Evolutionary conservation across 2,329 filamentous ascomycete genomes (phyloP).

Genomic region (Fusarium subglutinans): DNA sequence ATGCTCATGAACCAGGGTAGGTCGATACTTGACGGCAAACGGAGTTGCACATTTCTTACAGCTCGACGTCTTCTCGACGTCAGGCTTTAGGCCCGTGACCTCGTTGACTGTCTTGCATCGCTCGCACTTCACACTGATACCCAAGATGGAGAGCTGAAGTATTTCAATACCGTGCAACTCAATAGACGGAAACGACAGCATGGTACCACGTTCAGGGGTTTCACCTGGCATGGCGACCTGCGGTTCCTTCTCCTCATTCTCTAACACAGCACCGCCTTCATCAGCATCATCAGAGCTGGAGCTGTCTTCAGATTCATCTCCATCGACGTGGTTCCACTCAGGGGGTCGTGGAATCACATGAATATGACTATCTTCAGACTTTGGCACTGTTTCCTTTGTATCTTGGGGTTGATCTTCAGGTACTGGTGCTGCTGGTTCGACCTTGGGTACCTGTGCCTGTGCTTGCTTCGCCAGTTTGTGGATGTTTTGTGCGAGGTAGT

Average conservation of each 20-base stretch:
- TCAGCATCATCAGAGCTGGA: conserved; percentile 55
- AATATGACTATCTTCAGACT: conserved; percentile 67
- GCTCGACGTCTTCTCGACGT: conserved; percentile 58
- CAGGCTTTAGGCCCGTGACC: conserved; percentile 70
- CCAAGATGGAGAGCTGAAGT: conserved; percentile 73
- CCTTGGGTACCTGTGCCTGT: conserved; percentile 54
- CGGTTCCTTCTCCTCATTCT: conserved; percentile 41
- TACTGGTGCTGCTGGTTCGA: conserved; percentile 19
- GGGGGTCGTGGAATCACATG: conserved; percentile 78
- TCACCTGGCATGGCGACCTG: conserved; percentile 35
- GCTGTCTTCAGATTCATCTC: conserved; percentile 59
- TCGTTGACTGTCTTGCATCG: conserved; percentile 81
- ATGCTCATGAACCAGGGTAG: conserved; percentile 76
- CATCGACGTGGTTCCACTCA: conserved; percentile 70
- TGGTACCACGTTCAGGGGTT: conserved; percentile 72
- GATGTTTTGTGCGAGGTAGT: conserved; percentile 77
- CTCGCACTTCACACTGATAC: conserved; percentile 78
- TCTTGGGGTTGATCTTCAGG: conserved; percentile 4
- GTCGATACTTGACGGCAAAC: conserved; percentile 66
- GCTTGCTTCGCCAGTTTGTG: conserved; percentile 70
- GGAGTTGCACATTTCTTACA: conserved; percentile 68
- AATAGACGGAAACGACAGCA: conserved; percentile 79
- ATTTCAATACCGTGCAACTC: conserved; percentile 82
- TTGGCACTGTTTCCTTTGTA: background rate
- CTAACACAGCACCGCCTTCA: conserved; percentile 54